phyloP scores from a whole-genome alignment of 495 filamentous ascomycete genomes.

The Zalerion maritima region DNA sequence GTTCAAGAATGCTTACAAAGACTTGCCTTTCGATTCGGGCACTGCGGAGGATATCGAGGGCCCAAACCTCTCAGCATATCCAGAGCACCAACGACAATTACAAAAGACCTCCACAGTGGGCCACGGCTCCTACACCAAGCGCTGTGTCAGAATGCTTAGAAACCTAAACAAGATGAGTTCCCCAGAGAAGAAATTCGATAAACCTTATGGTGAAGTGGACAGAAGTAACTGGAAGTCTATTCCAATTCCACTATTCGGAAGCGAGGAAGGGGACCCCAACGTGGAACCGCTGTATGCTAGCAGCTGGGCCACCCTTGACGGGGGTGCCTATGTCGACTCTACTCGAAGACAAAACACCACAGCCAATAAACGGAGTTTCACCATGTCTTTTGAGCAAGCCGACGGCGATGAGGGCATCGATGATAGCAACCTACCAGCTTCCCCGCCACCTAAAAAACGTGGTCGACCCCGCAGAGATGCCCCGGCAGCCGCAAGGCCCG shows the following conservation, averaged over 20 bases:
- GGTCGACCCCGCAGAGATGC: conserved; percentile 1
- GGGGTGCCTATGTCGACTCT: conserved; percentile 7
- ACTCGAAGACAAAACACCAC: conserved; percentile 8
- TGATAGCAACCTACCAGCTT: conserved; percentile 1
- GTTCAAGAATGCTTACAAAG: conserved; percentile 27
- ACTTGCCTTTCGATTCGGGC: conserved; percentile 15
- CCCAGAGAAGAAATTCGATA: conserved; percentile 9
- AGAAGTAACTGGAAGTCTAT: conserved; percentile 14
- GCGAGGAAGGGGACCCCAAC: conserved; percentile 12
- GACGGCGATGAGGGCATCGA: conserved; percentile 5
- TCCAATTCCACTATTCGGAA: conserved; percentile 17
- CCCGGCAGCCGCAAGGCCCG: conserved; percentile 2
- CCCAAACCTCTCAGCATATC: conserved; percentile 20
- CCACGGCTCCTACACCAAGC: conserved; percentile 33
- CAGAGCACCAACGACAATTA: conserved; percentile 23
- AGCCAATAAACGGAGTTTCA: conserved; percentile 7
- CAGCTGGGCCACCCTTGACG: conserved; percentile 9
- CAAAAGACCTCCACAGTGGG: conserved; percentile 24
- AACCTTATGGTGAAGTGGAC: conserved; percentile 17
- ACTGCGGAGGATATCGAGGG: conserved; percentile 22
- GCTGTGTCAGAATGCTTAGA: conserved; percentile 29
- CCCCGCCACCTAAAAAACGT: neutral
- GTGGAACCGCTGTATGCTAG: conserved; percentile 3
- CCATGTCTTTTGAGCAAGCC: neutral
- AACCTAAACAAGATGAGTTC: conserved; percentile 18